Conservation (phyloP, 169 alveolate species). For the Toxoplasma gondii region DNA sequence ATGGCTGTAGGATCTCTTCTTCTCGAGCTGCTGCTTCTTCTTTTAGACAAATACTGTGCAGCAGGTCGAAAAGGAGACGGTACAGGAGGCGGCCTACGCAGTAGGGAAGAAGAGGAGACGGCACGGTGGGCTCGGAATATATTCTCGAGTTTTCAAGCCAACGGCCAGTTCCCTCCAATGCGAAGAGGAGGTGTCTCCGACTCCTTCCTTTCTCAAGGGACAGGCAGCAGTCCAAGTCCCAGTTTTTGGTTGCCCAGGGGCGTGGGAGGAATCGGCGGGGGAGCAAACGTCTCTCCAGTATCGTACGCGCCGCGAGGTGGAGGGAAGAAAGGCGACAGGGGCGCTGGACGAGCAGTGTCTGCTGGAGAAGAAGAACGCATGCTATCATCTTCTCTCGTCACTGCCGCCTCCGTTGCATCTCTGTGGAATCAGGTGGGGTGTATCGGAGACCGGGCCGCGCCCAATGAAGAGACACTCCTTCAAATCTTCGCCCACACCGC, state of each 20-base stretch:
- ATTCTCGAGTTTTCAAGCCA: neutral
- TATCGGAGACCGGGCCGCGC: slow-evolving; percentile 54
- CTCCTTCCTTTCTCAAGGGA: neutral
- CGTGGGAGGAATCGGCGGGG: neutral
- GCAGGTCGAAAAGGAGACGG: slow-evolving; percentile 19
- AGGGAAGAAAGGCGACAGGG: neutral
- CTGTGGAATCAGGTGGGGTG: slow-evolving; percentile 29
- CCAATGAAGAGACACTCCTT: slow-evolving; percentile 38
- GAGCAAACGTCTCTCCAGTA: neutral
- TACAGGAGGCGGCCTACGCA: neutral
- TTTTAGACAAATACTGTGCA: slow-evolving; percentile 46
- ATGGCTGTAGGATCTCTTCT: slow-evolving; percentile 44
- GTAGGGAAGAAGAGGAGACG: neutral
- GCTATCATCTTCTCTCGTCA: neutral
- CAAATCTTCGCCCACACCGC: slow-evolving; percentile 45
- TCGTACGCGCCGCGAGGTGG: neutral
- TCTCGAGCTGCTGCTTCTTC: slow-evolving; percentile 62
- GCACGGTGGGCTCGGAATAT: neutral
- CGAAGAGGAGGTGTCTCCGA: neutral
- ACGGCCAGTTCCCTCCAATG: neutral
- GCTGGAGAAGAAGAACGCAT: neutral
- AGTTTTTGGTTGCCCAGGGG: neutral
- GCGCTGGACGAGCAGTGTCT: neutral
- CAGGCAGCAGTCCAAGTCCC: neutral
- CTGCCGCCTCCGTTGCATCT: neutral